Percentiles rank a stretch among this genome's conserved stretches.
These are phyloP conservation scores for Rhypophila decipiens DNA, from an alignment of 495 filamentous ascomycete species.

Conservation along the genomic window DNA sequence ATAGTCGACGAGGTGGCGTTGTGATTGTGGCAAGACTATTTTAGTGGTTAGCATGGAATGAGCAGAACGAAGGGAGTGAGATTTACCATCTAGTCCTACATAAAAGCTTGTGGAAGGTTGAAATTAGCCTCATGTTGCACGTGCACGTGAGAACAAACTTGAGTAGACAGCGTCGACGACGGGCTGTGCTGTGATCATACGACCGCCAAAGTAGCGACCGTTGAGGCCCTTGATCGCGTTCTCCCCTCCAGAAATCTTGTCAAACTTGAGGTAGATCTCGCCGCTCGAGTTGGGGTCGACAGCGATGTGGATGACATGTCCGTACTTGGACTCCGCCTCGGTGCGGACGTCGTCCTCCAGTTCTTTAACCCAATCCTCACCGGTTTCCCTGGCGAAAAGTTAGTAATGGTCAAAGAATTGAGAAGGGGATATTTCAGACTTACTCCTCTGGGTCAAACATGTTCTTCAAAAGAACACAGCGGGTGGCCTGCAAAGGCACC, in stretches of 20 bases:
- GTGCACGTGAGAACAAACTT: constrained; percentile 87
- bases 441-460: constrained; percentile 94
- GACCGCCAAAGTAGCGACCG: constrained; percentile 88
- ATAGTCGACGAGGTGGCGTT: background rate
- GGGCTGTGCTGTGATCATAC: constrained; percentile 84
- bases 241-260: constrained; percentile 86
- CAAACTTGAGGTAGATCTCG: constrained; percentile 98
- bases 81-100: background rate
- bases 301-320: constrained; percentile 95
- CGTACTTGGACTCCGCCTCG: constrained; percentile 95
- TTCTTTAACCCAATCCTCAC: constrained; percentile 85
- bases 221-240: constrained; percentile 98
- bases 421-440: constrained; percentile 28
- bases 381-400: constrained; percentile 64
- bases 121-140: constrained; percentile 59
- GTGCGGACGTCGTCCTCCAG: constrained; percentile 87
- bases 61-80: background rate
- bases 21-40: background rate
- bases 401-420: constrained; percentile 26
- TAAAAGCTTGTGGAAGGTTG: constrained; percentile 19
- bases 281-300: constrained; percentile 89
- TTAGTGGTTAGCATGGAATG: background rate
- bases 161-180: constrained; percentile 98
- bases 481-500: constrained; percentile 87
- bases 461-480: constrained; percentile 89